These are phyloP conservation scores for Byssochlamys sp. DNA, from an alignment of 2,329 filamentous ascomycete species.

Conservation along the genomic window DNA sequence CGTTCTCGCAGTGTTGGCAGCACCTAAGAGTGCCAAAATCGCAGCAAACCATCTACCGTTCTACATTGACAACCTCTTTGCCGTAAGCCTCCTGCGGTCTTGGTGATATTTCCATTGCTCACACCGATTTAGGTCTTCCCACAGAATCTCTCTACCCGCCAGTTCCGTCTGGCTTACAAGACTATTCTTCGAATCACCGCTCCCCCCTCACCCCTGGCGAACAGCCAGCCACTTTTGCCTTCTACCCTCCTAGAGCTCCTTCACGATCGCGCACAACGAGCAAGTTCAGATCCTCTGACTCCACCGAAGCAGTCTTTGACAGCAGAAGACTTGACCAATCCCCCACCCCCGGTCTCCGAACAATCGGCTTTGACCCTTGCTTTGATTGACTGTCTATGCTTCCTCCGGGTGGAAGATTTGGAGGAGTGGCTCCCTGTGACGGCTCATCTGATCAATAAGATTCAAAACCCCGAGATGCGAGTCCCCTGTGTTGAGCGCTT, in stretches of 20 bases:
- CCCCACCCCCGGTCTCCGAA: constrained; percentile 48
- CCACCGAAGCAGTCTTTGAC: constrained; percentile 29
- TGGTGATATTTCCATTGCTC: background rate
- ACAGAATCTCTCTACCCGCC: constrained; percentile 63
- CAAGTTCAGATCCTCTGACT: constrained; percentile 42
- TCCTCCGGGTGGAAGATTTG: constrained; percentile 58
- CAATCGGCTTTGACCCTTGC: constrained; percentile 68
- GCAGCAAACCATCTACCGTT: constrained; percentile 65
- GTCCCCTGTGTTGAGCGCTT: constrained; percentile 60
- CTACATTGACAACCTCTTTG: constrained; percentile 72
- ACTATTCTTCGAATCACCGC: constrained; percentile 73
- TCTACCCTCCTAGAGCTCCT: constrained; percentile 73
- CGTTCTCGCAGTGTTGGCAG: constrained; percentile 68
- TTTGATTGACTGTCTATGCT: constrained; percentile 68
- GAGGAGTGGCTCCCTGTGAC: constrained; percentile 72
- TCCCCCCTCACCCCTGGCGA: constrained; percentile 66
- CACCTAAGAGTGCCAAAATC: constrained; percentile 64
- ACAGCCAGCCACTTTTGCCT: constrained; percentile 64
- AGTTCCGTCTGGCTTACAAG: constrained; percentile 81
- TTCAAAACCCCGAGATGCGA: constrained; percentile 54
- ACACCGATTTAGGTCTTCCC: constrained; percentile 55
- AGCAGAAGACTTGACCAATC: constrained; percentile 21
- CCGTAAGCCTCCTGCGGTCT: constrained; percentile 25
- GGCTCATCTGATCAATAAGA: constrained; percentile 56
- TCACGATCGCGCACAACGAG: constrained; percentile 52